Base-by-base conservation (phyloP, 2,329 filamentous ascomycete species). In the Hypoxylon sp. region DNA sequence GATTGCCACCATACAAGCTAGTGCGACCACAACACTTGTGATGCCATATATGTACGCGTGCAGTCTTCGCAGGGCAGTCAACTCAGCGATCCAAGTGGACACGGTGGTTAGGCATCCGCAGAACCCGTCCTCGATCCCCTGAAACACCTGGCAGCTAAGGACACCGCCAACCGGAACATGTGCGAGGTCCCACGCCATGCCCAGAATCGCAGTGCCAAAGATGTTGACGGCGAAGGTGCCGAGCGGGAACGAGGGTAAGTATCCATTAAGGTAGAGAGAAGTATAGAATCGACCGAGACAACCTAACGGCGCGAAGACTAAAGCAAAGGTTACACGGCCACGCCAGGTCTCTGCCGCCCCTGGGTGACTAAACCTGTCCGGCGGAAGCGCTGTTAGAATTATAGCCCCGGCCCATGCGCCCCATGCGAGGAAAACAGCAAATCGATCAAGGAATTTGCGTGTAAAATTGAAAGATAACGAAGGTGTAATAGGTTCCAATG, bases 161-260 rank as follows among this genome's bases (percentile, higher is more conserved):
- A 86, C 76, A 0, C 86, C 86, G 3, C 82, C 82, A 1, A 84
- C 69, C 0, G 84, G 86, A 0, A 84, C 85, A 74, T 93, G 93
- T 70, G 93, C 92, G 55, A 97, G 81, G 75, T 97, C 92, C 82
- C 88, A 97, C 30, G 89, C 87, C 85, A 93, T 90, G 13, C 88
- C 94, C 53, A 97, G 79, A 14, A 97, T 79, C 0, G 86, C 86
- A 0, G 93, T 94, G 3, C 94, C 95, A 13, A 91, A 77, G 3
- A 97, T 83, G 75, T 98, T 98, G 28, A 91, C 93, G 0, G 82
- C 80, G 74, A 98, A 97, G 0, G 95, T 98, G 2, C 95, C 95
- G 0, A 98, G 79, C 0, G 95, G 95, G 72, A 98, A 98, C 0
- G 85, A 81, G 0, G 88, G 79, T 0, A 89, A 72, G 19, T 87